A percentile compares a stretch with the other conserved stretches of the same genome.
Conservation (phyloP, 331 rosid genomes). For the Quercus lobata region DNA sequence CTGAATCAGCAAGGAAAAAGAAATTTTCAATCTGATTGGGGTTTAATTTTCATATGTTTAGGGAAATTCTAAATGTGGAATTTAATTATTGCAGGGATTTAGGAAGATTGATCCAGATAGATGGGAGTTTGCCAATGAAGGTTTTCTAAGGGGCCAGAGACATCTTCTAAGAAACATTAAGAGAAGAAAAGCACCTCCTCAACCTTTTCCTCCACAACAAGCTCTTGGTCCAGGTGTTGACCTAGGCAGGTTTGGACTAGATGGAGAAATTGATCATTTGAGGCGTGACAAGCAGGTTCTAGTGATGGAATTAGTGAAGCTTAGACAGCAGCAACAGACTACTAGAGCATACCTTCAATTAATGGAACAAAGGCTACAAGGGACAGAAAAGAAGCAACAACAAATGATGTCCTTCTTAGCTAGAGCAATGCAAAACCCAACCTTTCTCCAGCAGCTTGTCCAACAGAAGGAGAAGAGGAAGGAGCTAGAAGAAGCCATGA, state of each 20-base stretch:
- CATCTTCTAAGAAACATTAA: conserved; percentile 47
- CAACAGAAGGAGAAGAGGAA: conserved; percentile 62
- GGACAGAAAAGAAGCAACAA: conserved; percentile 65
- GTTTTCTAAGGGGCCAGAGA: conserved; percentile 46
- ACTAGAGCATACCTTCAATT: conserved; percentile 48
- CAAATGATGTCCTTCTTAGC: conserved; percentile 96
- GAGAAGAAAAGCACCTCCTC: conserved; percentile 43
- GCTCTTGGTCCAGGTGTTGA: conserved; percentile 33
- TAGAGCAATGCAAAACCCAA: conserved; percentile 81
- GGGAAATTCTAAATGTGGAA: not conserved
- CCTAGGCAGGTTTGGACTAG: conserved; percentile 42
- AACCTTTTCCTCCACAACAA: conserved; percentile 28
- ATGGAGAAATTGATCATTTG: conserved; percentile 53
- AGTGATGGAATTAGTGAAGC: conserved; percentile 69
- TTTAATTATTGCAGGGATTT: conserved; percentile 43
- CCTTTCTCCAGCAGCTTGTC: conserved; percentile 59
- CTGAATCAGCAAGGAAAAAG: not conserved
- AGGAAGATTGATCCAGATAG: conserved; percentile 53
- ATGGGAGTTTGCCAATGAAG: conserved; percentile 67
- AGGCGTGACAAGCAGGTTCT: conserved; percentile 54
- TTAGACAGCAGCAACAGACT: conserved; percentile 68
- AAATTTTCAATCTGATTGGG: not conserved
- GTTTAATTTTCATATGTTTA: not conserved
- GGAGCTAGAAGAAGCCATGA: conserved; percentile 63
- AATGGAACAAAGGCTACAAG: conserved; percentile 70